Conservation (phyloP, 108 stramenopile genomes). For the Schizochytrium sp. region DNA sequence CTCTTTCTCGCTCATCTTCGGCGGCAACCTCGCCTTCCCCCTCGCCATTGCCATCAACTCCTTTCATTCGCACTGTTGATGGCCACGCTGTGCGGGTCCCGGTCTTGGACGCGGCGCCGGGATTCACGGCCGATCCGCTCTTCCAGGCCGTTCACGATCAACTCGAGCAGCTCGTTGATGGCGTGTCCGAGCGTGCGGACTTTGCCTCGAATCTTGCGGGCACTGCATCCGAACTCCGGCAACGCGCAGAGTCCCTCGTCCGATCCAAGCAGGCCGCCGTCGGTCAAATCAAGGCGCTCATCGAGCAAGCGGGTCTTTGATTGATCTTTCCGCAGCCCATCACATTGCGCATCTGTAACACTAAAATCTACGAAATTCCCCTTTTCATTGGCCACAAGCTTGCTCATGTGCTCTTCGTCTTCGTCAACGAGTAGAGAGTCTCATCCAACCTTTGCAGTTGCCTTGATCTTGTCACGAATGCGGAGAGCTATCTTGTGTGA, state of each 20-base stretch:
- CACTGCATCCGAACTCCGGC: neutral
- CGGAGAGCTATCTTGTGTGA: too few species aligned
- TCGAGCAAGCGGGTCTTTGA: neutral
- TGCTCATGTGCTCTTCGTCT: too few species aligned
- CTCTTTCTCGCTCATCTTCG: too few species aligned
- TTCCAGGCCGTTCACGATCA: neutral
- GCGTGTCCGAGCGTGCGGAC: neutral
- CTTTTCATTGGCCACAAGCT: too few species aligned
- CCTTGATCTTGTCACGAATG: too few species aligned
- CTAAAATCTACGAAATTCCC: too few species aligned
- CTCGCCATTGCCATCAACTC: neutral
- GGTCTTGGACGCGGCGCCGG: neutral
- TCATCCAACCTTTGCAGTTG: too few species aligned
- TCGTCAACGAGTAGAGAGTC: too few species aligned
- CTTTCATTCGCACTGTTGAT: neutral
- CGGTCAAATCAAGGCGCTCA: neutral
- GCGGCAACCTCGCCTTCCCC: too few species aligned
- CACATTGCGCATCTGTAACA: too few species aligned
- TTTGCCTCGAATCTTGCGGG: neutral
- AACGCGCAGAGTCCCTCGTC: neutral
- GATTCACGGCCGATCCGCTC: neutral
- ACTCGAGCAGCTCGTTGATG: neutral
- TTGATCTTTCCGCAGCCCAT: too few species aligned
- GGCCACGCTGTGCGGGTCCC: neutral
- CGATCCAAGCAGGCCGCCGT: neutral